phyloP scores from a whole-genome alignment of 768 basidiomycete species.

The Lentinula guzmanii region DNA sequence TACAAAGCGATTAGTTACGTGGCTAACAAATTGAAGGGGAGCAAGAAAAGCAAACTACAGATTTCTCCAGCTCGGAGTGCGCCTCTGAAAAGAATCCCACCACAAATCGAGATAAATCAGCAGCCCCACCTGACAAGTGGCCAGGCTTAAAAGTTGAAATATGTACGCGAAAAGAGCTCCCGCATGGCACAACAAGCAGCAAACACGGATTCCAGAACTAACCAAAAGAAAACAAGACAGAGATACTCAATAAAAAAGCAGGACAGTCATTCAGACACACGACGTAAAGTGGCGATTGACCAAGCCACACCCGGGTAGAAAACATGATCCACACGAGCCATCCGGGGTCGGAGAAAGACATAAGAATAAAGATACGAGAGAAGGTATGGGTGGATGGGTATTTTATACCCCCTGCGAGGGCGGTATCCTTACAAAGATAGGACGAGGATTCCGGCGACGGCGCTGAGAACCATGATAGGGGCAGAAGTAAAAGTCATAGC shows the following conservation, averaged over 20 bases:
- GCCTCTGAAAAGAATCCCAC: background rate
- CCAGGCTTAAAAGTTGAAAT: background rate
- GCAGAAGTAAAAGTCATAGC: conserved; percentile 33
- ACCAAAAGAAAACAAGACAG: background rate
- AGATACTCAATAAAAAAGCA: background rate
- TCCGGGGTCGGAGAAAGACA: background rate
- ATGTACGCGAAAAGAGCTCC: background rate
- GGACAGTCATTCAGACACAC: background rate
- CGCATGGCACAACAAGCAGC: background rate
- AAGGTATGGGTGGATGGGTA: conserved; percentile 1
- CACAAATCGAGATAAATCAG: conserved; percentile 5
- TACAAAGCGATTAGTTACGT: conserved; percentile 1
- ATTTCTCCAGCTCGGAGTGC: conserved; percentile 2
- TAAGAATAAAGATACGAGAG: conserved; percentile 3
- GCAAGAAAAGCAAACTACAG: background rate
- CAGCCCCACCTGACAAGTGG: background rate
- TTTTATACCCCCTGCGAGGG: background rate
- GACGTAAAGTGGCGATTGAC: background rate
- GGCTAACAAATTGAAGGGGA: background rate
- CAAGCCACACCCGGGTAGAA: background rate
- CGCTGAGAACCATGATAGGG: conserved; percentile 35
- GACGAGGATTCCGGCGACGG: conserved; percentile 28
- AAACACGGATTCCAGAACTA: conserved; percentile 3
- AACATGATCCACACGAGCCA: conserved; percentile 1
- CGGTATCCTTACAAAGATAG: conserved; percentile 17